A percentile compares a stretch with the other conserved stretches of the same genome.
phyloP scores from a whole-genome alignment of 352 stramenopile genomes.

The Peronospora belbahrii region DNA sequence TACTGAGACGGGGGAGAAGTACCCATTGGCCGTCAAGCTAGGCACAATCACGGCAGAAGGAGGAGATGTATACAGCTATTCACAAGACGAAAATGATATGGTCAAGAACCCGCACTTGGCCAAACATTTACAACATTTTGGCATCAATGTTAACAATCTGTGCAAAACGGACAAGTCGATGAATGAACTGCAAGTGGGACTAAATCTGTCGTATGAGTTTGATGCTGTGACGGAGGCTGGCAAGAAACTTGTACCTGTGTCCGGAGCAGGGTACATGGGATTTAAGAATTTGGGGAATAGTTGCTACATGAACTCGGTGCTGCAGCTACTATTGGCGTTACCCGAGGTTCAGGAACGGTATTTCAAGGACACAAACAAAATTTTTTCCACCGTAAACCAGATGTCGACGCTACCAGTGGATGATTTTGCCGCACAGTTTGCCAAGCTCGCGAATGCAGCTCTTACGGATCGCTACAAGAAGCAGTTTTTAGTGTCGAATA shows the following conservation, averaged over 20 bases:
- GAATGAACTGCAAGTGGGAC: conserved; percentile 93
- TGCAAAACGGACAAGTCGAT: conserved; percentile 99
- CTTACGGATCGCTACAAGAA: conserved; percentile 84
- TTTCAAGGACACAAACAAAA: conserved; percentile 43
- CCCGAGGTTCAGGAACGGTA: conserved; percentile 71
- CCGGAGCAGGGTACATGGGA: conserved; percentile 89
- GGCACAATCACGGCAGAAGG: conserved; percentile 93
- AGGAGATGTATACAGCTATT: conserved; percentile 98
- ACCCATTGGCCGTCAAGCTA: conserved; percentile 96
- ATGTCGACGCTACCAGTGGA: conserved; percentile 27
- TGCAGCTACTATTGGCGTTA: conserved; percentile 90
- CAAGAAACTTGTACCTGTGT: conserved; percentile 86
- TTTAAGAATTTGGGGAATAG: conserved; percentile 99
- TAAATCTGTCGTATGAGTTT: conserved; percentile 98
- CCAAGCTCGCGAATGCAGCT: conserved; percentile 87
- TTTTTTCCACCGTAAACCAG: conserved; percentile 42
- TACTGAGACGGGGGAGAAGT: conserved; percentile 87
- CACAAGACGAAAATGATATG: conserved; percentile 95
- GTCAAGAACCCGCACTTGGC: conserved; percentile 93
- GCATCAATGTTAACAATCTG: conserved; percentile 91
- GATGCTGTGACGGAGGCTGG: conserved; percentile 96
- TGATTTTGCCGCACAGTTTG: conserved; percentile 90
- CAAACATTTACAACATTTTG: conserved; percentile 92
- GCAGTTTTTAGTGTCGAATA: conserved; percentile 23
- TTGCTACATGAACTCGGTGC: conserved; percentile 98